Evolutionary conservation across 2,329 filamentous ascomycete genomes (phyloP), one percentile per base, ranked within the genome.

Genomic region (Hansfordia pulvinata): DNA sequence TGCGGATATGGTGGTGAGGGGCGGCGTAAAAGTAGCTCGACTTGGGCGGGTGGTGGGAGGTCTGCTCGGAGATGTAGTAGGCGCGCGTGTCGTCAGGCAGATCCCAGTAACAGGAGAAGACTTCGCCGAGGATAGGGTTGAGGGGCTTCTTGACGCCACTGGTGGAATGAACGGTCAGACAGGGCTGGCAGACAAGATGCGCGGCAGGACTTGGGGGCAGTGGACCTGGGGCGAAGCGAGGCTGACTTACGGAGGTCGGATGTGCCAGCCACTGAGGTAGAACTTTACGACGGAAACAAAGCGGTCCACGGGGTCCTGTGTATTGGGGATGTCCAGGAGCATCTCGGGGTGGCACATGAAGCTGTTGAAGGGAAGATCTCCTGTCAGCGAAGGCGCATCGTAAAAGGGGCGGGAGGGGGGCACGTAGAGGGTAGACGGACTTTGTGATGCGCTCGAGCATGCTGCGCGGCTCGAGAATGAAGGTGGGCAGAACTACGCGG

Each of bases 341-440:
- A 85, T 92, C 56, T 98, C 90, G 20, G 90, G 90, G 50, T 98
- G 90, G 43, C 88, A 92, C 90, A 98, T 98, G 65, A 98, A 98
- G 63, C 86, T 94, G 49, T 30, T 17, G 21, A 30, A 22, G 10
- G 17, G 25, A 11, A 25, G 18, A 19, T 34, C 20, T 30, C 33
- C 21, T 14, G 36, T 37, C 20, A 41, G 40, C 23, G 24, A 26
- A 20, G 19, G 22, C 19, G 15, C n/a, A 8, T 25, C 26, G 8
- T 18, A n/a, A n/a, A n/a, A n/a, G n/a, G n/a, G n/a, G n/a, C n/a
- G n/a, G n/a, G n/a, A n/a, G n/a, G n/a, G n/a, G n/a, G n/a, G n/a
- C n/a, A n/a, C n/a, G n/a, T n/a, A n/a, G n/a, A n/a, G n/a, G 24
- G 11, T 23, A 23, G 19, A 60, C 74, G 39, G 61, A 93, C 86